Evolutionary conservation across 805 yeast species (phyloP).

Genomic region (Kodamaea jinghongensis): DNA sequence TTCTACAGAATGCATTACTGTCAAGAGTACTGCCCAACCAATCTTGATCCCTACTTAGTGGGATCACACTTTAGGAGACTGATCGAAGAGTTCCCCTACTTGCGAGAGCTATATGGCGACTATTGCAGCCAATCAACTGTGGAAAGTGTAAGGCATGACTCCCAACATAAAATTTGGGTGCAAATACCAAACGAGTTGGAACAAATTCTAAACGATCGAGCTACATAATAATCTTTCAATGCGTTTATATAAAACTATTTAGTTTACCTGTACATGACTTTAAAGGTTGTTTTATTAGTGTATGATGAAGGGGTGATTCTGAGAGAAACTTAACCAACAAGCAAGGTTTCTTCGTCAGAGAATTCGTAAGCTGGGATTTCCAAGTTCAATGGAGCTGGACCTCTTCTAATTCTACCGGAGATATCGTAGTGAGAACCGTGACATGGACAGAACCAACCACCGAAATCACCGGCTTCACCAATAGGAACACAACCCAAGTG

Average conservation of each 20-base stretch:
- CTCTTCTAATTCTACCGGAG: constrained; percentile 99
- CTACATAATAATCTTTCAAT: neutral
- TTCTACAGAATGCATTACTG: constrained; percentile 52
- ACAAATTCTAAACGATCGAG: neutral
- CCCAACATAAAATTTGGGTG: constrained; percentile 25
- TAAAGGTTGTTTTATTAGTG: too few species aligned
- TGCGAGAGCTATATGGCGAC: constrained; percentile 10
- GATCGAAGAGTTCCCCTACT: constrained; percentile 14
- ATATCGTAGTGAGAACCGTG: constrained; percentile 99
- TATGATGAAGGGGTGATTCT: too few species aligned
- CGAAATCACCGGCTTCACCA: constrained; percentile 99
- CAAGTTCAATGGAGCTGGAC: constrained; percentile 99
- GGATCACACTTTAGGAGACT: constrained; percentile 20
- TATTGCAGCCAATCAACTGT: constrained; percentile 15
- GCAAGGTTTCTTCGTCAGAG: constrained; percentile 69
- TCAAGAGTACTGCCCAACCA: constrained; percentile 42
- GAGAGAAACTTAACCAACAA: constrained; percentile 66
- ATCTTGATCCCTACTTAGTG: constrained; percentile 17
- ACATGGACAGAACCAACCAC: constrained; percentile 99
- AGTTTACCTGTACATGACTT: neutral
- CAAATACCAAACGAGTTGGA: constrained; percentile 33
- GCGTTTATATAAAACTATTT: constrained; percentile 2
- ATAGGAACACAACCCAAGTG: constrained; percentile 99
- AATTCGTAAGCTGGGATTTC: constrained; percentile 93
- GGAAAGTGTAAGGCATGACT: constrained; percentile 16